Evolutionary conservation across 1,139 yeast species (phyloP).

Genomic region (Suhomyces coccinellae): DNA sequence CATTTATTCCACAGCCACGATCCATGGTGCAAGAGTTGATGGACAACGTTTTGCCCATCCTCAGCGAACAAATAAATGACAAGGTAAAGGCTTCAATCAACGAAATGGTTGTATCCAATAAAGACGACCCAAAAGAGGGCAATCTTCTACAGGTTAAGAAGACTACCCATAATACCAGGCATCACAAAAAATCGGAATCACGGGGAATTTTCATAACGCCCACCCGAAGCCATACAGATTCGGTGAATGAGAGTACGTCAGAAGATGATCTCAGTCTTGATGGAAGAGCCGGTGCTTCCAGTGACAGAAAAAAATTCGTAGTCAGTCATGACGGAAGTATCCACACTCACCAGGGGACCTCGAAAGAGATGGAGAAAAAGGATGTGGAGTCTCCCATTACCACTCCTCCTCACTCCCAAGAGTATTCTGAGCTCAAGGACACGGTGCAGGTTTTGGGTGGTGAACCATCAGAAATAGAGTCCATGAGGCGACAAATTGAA

Average conservation of each 20-base stretch:
- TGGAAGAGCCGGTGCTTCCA: conserved; percentile 3
- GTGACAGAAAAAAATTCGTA: conserved; percentile 9
- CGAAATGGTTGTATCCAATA: conserved; percentile 2
- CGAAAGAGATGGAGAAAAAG: not conserved
- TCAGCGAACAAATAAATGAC: conserved; percentile 12
- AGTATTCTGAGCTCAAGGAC: conserved; percentile 14
- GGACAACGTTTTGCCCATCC: conserved; percentile 9
- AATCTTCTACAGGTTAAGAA: not conserved
- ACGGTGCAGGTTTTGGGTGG: not conserved
- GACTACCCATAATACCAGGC: not conserved
- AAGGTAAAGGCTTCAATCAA: conserved; percentile 8
- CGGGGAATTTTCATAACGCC: conserved; percentile 12
- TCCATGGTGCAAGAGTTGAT: conserved; percentile 11
- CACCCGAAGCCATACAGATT: conserved; percentile 11
- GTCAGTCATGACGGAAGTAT: conserved; percentile 15
- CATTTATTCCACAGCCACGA: conserved; percentile 8
- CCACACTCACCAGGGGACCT: conserved; percentile 3
- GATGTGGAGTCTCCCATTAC: conserved; percentile 22
- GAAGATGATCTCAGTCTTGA: conserved; percentile 14
- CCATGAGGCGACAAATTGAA: conserved; percentile 14
- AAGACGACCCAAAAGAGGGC: not conserved
- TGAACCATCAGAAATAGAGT: conserved; percentile 3
- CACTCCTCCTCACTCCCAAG: conserved; percentile 30
- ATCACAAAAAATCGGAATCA: not conserved
- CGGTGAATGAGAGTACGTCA: conserved; percentile 8